phyloP scores from a whole-genome alignment of 179 eudicot species.

The Silene noctiflora region DNA sequence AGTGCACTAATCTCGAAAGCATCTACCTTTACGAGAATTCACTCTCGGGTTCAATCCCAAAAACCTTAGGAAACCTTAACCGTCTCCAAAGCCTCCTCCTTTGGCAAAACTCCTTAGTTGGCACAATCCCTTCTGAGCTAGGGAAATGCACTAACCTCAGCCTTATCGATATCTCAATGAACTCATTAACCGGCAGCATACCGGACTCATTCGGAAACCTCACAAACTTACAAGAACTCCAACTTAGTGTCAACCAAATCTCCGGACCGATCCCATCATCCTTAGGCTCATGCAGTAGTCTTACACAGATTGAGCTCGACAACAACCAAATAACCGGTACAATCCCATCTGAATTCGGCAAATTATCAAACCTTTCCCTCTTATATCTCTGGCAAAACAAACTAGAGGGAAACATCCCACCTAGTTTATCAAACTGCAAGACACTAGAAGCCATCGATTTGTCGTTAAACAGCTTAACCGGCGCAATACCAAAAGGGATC shows the following conservation, averaged over 20 bases:
- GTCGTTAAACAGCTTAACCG: constrained; percentile 64
- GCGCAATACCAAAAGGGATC: constrained; percentile 62
- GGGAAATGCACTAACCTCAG: constrained; percentile 43
- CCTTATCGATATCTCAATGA: constrained; percentile 67
- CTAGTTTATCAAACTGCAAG: constrained; percentile 45
- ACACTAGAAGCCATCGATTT: constrained; percentile 68
- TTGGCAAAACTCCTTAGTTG: constrained; percentile 82
- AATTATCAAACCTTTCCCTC: constrained; percentile 48
- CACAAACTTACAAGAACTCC: constrained; percentile 58
- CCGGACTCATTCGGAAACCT: constrained; percentile 66
- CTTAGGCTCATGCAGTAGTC: constrained; percentile 58
- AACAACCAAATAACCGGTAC: constrained; percentile 73
- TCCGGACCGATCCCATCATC: constrained; percentile 64
- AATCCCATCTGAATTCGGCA: constrained; percentile 72
- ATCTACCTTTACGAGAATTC: constrained; percentile 81
- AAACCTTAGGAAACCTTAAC: constrained; percentile 46
- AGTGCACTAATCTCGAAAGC: constrained; percentile 54
- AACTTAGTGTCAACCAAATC: constrained; percentile 68
- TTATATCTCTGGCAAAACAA: constrained; percentile 79
- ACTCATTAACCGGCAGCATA: constrained; percentile 63
- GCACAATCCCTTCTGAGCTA: constrained; percentile 67
- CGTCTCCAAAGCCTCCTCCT: constrained; percentile 60
- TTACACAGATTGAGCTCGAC: constrained; percentile 80
- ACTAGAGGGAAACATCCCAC: constrained; percentile 70
- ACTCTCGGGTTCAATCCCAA: constrained; percentile 69